These are phyloP conservation scores for Cryptosporidium parvum DNA, from an alignment of 169 alveolate species.

Conservation along the genomic window DNA sequence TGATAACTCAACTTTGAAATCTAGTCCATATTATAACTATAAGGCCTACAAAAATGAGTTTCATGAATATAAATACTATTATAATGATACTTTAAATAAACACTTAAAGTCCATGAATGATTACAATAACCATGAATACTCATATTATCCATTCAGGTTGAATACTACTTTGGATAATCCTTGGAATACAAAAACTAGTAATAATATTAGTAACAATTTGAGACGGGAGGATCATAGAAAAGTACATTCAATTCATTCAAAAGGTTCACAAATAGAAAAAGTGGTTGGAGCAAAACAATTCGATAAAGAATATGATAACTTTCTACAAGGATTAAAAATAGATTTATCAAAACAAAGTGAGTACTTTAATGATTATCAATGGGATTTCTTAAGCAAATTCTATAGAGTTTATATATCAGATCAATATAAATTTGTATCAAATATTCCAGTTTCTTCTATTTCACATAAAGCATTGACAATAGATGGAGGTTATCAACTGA, in stretches of 20 bases:
- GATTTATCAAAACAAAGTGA: slow-evolving; percentile 4
- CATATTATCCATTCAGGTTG: slow-evolving; percentile 40
- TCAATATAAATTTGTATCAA: slow-evolving; percentile 43
- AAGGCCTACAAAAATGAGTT: background rate
- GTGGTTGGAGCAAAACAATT: background rate
- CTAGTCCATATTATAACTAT: slow-evolving; percentile 20
- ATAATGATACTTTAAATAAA: slow-evolving; percentile 7
- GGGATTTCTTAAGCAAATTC: slow-evolving; percentile 30
- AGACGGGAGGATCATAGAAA: background rate
- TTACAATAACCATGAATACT: background rate
- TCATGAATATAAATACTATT: background rate
- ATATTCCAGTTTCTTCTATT: slow-evolving; percentile 50
- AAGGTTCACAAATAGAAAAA: slow-evolving; percentile 1
- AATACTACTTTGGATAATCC: slow-evolving; percentile 43
- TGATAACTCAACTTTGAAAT: background rate
- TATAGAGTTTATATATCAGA: slow-evolving; percentile 22
- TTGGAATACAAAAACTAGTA: background rate
- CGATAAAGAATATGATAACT: background rate
- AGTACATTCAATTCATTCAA: background rate
- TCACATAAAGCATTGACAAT: slow-evolving; percentile 50
- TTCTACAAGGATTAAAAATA: background rate
- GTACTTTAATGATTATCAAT: slow-evolving; percentile 55
- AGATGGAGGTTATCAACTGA: slow-evolving; percentile 30
- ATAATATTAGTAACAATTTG: background rate
- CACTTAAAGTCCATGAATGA: slow-evolving; percentile 38